These are phyloP conservation scores for Lepidium africanum DNA, from an alignment of 345 rosid genomes.

Conservation along the genomic window DNA sequence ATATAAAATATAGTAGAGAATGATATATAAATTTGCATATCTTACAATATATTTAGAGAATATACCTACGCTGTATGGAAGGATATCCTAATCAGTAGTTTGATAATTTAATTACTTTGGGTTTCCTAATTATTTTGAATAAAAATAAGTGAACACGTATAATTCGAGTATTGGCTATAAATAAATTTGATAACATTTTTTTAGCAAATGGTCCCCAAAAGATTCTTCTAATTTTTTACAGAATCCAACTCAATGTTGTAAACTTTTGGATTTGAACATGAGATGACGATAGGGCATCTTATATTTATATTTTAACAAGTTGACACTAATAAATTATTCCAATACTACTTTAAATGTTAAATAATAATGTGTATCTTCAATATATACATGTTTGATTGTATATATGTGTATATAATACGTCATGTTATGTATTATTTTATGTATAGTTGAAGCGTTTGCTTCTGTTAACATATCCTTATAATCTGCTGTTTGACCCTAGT, in stretches of 20 bases:
- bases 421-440: background rate
- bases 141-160: background rate
- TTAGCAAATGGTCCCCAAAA: background rate
- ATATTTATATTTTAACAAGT: background rate
- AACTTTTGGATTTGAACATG: background rate
- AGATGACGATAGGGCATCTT: constrained; percentile 13
- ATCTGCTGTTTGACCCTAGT: background rate
- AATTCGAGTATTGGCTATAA: background rate
- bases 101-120: background rate
- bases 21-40: background rate
- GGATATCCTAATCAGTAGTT: constrained; percentile 14
- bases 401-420: background rate
- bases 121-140: background rate
- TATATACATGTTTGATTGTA: background rate
- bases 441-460: background rate
- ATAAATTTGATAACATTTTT: no score
- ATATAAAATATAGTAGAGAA: background rate
- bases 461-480: background rate
- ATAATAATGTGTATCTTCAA: background rate
- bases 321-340: background rate
- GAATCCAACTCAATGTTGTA: background rate
- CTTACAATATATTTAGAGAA: no score
- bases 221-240: background rate
- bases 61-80: background rate
- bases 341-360: background rate